Evolutionary conservation across 1,284 basidiomycete genomes (phyloP).

Genomic region (Agroathelia rolfsii): DNA sequence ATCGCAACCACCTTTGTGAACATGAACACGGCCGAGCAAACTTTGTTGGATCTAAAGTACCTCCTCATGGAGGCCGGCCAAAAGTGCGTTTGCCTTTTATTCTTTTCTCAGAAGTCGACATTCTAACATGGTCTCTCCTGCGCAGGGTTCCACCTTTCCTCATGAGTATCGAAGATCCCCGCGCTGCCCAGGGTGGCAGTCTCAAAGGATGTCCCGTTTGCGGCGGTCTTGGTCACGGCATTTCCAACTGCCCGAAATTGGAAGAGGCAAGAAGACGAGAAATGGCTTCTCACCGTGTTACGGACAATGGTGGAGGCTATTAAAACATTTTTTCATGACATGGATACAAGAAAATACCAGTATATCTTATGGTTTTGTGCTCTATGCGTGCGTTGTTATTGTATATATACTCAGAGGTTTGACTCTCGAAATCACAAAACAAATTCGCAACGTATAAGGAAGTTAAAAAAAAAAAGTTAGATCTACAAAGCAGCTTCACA

Average conservation of each 20-base stretch:
- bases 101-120: conserved; percentile 1
- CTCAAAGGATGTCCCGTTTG: conserved; percentile 91
- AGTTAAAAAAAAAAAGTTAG: no score
- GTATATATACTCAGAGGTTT: no score
- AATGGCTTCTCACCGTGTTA: conserved; percentile 73
- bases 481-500: no score
- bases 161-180: conserved; percentile 84
- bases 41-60: conserved; percentile 93
- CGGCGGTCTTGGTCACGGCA: conserved; percentile 91
- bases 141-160: conserved; percentile 92
- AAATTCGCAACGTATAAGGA: no score
- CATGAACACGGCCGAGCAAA: conserved; percentile 94
- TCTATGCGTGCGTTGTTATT: no score
- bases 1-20: conserved; percentile 99
- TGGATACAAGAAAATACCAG: no score
- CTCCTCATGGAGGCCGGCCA: conserved; percentile 96
- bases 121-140: conserved; percentile 8
- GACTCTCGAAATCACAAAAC: no score
- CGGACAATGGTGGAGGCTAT: conserved; percentile 55
- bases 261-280: conserved; percentile 87
- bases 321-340: no score
- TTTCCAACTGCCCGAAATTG: conserved; percentile 92
- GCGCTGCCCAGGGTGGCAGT: conserved; percentile 65
- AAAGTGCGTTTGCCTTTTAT: conserved; percentile 45
- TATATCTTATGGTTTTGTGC: no score